Base-by-base conservation (phyloP, 495 filamentous ascomycete species). In the Xylaria sp. region DNA sequence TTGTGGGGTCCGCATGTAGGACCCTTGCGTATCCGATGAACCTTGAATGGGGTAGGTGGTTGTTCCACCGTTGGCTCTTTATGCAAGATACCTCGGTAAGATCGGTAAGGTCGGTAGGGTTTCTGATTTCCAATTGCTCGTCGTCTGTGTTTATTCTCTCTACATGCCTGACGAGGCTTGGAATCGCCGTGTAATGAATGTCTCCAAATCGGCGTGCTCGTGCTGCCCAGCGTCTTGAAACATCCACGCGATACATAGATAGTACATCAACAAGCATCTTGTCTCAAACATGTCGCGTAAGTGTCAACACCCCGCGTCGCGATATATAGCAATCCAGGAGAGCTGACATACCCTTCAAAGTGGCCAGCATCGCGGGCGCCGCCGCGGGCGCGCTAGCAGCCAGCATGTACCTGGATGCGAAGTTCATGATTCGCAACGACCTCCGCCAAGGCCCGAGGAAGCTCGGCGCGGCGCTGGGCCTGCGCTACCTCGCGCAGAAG, bases 391-490 rank as follows among this genome's bases (percentile, higher is more conserved):
- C 70, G 9, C 55, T 68, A n/a, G 70, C 70, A 26, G 70, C 57
- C 21, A 41, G 48, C 44, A 68, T 68, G 70, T 72, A 72, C 63
- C 70, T 72, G 5, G 64, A 72, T 55, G 70, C 62, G 15, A 46
- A 62, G 14, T 76, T 73, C 61, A 72, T 80, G 66, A 76, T 83
- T 21, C 58, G 61, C 14, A 74, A 83, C 70, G 81, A 83, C 67
- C 48, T 82, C 1, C 52, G 35, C 0, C 29, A 55, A 19, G 71
- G 70, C 4, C 72, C 61, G 14, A 71, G 35, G 44, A 72, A 67
- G 17, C 44, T 55, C 6, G 69, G 61, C 37, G 33, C 21, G 37
- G 5, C 46, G 11, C 15, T 50, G 19, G 52, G 48, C 26, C 2
- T 74, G 41, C 61, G 67, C 5, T 72, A 24, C 29, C 55, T 83